phyloP scores from a whole-genome alignment of 257 asterid species.

The Osmanthus fragrans region DNA sequence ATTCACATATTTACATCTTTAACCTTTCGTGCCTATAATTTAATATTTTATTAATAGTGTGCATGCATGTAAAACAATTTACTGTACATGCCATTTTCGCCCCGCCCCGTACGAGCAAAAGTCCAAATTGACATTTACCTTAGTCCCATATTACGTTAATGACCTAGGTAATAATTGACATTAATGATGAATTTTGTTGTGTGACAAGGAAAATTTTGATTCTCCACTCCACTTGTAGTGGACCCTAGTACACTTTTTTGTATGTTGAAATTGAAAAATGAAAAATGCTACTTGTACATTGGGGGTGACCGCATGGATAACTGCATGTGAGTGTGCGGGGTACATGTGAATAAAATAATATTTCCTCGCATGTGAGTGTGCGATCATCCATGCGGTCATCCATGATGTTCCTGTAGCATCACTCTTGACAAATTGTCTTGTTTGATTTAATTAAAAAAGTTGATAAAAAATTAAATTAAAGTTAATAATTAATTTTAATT shows the following conservation, averaged over 20 bases:
- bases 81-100: neutral
- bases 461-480: no score
- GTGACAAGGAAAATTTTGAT: conserved; percentile 14
- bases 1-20: neutral
- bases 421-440: no score
- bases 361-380: no score
- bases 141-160: neutral
- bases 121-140: neutral
- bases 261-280: neutral
- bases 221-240: conserved; percentile 8
- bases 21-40: neutral
- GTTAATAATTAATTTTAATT: no score
- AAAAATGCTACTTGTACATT: no score
- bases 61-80: conserved; percentile 4
- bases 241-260: conserved; percentile 12
- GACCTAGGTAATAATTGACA: neutral
- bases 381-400: no score
- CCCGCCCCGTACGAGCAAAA: neutral
- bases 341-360: no score
- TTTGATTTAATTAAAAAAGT: neutral
- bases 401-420: no score
- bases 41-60: neutral
- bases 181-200: conserved; percentile 4
- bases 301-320: no score
- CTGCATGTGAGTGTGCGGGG: no score